phyloP scores from a whole-genome alignment of 208 protist species.

The Trypanosoma theileri region DNA sequence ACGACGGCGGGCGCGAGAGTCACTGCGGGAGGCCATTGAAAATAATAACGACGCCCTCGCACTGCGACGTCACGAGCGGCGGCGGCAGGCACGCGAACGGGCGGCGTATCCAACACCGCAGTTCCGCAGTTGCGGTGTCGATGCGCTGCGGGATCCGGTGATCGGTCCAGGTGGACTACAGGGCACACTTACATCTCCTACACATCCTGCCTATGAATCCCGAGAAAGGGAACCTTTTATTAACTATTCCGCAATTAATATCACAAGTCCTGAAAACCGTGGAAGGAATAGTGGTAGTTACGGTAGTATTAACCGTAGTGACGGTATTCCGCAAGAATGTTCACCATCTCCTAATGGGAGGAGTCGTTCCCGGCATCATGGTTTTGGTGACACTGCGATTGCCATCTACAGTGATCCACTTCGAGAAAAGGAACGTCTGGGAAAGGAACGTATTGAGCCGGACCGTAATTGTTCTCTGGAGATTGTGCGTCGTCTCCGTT shows the following conservation, averaged over 20 bases:
- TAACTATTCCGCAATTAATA: not conserved
- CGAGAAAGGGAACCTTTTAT: too few species aligned
- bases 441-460: conserved; percentile 14
- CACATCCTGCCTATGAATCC: not conserved
- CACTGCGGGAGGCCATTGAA: conserved; percentile 12
- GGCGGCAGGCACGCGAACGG: conserved; percentile 19
- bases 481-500: conserved; percentile 29
- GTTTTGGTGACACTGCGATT: conserved; percentile 15
- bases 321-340: not conserved
- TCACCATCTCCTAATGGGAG: not conserved
- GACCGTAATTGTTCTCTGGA: conserved; percentile 21
- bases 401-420: conserved; percentile 6
- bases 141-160: conserved; percentile 12
- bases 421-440: conserved; percentile 11
- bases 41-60: too few species aligned
- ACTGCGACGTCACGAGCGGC: conserved; percentile 16
- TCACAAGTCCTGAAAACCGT: not conserved
- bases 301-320: not conserved
- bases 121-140: conserved; percentile 11
- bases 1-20: conserved; percentile 4
- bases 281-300: not conserved
- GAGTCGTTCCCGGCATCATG: not conserved
- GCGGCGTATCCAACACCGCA: conserved; percentile 19
- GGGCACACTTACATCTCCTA: conserved; percentile 3
- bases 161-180: conserved; percentile 14